These are phyloP conservation scores for Pyrenochaeta sp. DNA, from an alignment of 2,329 filamentous ascomycete genomes.

Conservation along the genomic window DNA sequence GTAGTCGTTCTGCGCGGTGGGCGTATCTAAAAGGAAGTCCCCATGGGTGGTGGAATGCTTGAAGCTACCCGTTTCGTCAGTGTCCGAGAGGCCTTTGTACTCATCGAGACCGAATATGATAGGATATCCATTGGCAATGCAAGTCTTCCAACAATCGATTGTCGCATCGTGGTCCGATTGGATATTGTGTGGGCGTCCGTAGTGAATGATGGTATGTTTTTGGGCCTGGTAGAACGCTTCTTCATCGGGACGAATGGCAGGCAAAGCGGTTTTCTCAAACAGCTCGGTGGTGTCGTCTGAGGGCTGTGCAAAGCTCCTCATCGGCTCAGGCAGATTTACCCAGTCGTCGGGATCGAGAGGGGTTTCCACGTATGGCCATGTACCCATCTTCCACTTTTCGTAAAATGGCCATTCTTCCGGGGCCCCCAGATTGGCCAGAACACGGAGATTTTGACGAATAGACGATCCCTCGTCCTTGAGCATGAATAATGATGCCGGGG, in stretches of 20 bases:
- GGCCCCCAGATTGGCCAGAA: background rate
- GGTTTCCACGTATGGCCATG: background rate
- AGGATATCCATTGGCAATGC: background rate
- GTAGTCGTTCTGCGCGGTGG: background rate
- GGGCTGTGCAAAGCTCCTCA: too few relatives aligned
- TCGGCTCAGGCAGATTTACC: too few relatives aligned
- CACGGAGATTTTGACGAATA: background rate
- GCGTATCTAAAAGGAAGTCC: too few relatives aligned
- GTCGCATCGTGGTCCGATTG: too few relatives aligned
- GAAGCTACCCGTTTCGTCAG: too few relatives aligned
- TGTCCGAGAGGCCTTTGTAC: too few relatives aligned
- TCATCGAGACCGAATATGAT: background rate
- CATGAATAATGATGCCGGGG: background rate
- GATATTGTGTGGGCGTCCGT: too few relatives aligned
- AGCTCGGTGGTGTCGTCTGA: too few relatives aligned
- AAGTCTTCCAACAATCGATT: background rate
- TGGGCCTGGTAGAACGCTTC: background rate
- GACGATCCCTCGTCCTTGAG: background rate
- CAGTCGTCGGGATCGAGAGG: too few relatives aligned
- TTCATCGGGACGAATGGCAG: too few relatives aligned
- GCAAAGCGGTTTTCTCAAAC: too few relatives aligned
- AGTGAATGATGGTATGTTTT: too few relatives aligned
- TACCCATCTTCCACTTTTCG: background rate
- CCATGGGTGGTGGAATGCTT: background rate
- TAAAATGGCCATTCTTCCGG: background rate